Percentiles rank a stretch among this genome's conserved stretches.
phyloP scores from a whole-genome alignment of 1,284 basidiomycete species.

The Fomes fomentarius region DNA sequence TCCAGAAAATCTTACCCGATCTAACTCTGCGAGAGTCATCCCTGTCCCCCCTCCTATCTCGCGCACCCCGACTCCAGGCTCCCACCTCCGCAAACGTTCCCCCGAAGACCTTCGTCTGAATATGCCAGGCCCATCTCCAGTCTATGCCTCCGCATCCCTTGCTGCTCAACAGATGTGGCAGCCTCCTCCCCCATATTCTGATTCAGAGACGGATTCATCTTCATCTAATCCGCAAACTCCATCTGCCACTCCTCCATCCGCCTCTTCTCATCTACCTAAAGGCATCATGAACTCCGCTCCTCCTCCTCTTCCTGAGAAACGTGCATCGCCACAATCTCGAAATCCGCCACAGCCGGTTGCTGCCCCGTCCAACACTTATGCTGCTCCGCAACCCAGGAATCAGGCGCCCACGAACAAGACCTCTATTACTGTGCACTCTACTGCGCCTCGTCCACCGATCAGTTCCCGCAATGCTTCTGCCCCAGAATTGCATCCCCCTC shows the following conservation, averaged over 20 bases:
- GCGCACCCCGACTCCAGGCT: constrained; percentile 6
- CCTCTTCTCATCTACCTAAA: constrained; percentile 10
- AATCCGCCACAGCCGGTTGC: background rate
- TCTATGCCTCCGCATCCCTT: constrained; percentile 14
- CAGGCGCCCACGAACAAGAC: background rate
- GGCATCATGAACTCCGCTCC: constrained; percentile 1
- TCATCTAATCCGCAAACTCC: constrained; percentile 25
- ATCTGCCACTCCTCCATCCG: constrained; percentile 16
- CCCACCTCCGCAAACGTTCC: constrained; percentile 8
- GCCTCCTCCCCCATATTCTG: constrained; percentile 21
- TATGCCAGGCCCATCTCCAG: background rate
- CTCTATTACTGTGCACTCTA: constrained; percentile 11
- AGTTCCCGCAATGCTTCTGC: constrained; percentile 27
- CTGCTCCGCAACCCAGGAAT: constrained; percentile 2
- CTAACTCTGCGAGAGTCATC: constrained; percentile 15
- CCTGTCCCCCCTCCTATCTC: constrained; percentile 20
- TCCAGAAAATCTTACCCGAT: constrained; percentile 16
- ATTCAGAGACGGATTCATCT: constrained; percentile 23
- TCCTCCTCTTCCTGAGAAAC: constrained; percentile 1
- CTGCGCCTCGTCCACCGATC: constrained; percentile 21
- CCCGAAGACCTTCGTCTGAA: constrained; percentile 11
- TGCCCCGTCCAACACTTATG: background rate
- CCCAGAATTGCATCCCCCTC: constrained; percentile 27
- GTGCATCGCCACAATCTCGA: background rate
- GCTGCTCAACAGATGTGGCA: constrained; percentile 19